Evolutionary conservation across 768 basidiomycete genomes (phyloP).

Genomic region (Lenzites betulinus): DNA sequence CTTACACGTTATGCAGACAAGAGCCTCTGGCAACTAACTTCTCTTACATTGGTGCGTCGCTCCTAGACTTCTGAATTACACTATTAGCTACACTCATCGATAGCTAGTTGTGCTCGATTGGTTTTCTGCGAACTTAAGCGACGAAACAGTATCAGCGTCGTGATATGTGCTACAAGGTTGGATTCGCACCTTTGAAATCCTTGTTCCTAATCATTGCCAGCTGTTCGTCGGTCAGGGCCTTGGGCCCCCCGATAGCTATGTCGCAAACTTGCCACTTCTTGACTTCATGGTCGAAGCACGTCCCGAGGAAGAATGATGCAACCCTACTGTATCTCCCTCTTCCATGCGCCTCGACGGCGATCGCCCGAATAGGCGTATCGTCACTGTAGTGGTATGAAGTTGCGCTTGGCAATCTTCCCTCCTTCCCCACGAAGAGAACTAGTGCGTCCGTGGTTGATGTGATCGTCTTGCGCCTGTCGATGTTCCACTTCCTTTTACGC

Average conservation of each 20-base stretch:
- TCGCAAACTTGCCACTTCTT: background rate
- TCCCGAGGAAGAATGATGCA: slow-evolving; percentile 10
- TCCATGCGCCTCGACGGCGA: background rate
- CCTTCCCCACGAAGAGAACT: slow-evolving; percentile 1
- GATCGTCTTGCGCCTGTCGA: background rate
- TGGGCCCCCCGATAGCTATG: background rate
- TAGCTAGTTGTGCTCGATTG: slow-evolving; percentile 5
- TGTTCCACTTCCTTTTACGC: background rate
- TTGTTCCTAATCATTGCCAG: background rate
- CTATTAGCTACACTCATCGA: too few species aligned
- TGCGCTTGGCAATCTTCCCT: background rate
- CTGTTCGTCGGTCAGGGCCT: background rate
- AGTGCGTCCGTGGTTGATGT: background rate
- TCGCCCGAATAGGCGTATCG: slow-evolving; percentile 4
- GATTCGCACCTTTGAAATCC: slow-evolving; percentile 1
- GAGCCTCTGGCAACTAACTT: too few species aligned
- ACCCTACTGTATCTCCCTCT: slow-evolving; percentile 2
- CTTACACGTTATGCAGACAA: too few species aligned
- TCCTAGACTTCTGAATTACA: background rate
- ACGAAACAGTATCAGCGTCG: background rate
- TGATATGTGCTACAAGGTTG: background rate
- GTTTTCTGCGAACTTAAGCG: slow-evolving; percentile 4
- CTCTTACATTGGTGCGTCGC: background rate
- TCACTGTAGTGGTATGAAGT: slow-evolving; percentile 1
- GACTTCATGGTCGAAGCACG: slow-evolving; percentile 3